A percentile compares a stretch with the other conserved stretches of the same genome.
Evolutionary conservation across 192 early-diverging fungal genomes (phyloP).

Genomic region (Entomortierella parvispora): DNA sequence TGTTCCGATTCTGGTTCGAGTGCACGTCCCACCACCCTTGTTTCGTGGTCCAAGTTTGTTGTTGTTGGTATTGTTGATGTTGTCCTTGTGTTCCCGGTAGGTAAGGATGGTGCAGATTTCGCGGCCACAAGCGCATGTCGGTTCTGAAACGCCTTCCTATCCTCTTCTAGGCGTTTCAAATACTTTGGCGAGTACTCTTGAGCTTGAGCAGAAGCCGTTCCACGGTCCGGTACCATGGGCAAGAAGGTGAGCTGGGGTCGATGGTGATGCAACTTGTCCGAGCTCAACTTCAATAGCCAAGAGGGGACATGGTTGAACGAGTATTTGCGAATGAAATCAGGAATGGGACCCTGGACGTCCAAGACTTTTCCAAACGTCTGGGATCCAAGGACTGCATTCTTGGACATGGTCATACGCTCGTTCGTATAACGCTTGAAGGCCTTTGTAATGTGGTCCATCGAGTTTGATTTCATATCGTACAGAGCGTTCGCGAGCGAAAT

Average conservation of each 20-base stretch:
- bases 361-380: constrained; percentile 29
- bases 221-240: constrained; percentile 44
- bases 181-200: constrained; percentile 46
- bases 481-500: constrained; percentile 37
- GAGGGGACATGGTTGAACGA: constrained; percentile 30
- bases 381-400: constrained; percentile 12
- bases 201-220: constrained; percentile 15
- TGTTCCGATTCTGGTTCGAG: too few species aligned
- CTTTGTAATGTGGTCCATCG: constrained; percentile 25
- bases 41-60: too few species aligned
- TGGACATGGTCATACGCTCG: constrained; percentile 28
- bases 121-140: neutral
- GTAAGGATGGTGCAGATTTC: too few species aligned
- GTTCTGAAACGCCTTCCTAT: neutral
- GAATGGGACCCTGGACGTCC: constrained; percentile 14
- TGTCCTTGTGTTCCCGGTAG: too few species aligned
- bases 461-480: constrained; percentile 35
- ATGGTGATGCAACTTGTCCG: constrained; percentile 35
- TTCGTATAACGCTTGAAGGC: constrained; percentile 31
- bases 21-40: too few species aligned
- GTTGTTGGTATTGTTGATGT: too few species aligned
- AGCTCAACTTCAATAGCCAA: constrained; percentile 28
- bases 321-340: constrained; percentile 32
- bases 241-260: constrained; percentile 40
- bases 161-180: neutral